Evolutionary conservation across 1,284 basidiomycete genomes (phyloP).

Genomic region (Pseudozyma flocculosa): DNA sequence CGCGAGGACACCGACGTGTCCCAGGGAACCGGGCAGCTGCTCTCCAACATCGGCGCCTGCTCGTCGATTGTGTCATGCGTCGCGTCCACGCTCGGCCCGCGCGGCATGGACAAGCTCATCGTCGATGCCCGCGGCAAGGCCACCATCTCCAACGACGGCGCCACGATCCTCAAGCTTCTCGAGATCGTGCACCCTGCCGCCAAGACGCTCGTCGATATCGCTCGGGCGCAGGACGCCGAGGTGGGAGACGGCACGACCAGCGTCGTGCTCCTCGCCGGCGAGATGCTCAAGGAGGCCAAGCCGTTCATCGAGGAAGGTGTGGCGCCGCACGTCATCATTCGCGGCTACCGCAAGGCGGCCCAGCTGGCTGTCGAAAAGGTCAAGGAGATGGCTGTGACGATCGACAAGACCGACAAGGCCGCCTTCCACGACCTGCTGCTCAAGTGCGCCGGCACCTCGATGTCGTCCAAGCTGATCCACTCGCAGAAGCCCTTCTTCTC

Average conservation of each 20-base stretch:
- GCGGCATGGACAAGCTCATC: constrained; percentile 97
- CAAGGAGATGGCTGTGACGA: constrained; percentile 82
- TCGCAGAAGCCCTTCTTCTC: constrained; percentile 99
- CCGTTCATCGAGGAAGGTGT: constrained; percentile 95
- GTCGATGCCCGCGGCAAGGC: constrained; percentile 73
- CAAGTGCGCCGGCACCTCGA: constrained; percentile 95
- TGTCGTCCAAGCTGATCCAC: constrained; percentile 99
- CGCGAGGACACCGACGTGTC: constrained; percentile 88
- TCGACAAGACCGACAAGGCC: constrained; percentile 88
- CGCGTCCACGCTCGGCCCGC: constrained; percentile 91
- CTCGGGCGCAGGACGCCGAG: constrained; percentile 95
- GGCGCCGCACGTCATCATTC: constrained; percentile 95
- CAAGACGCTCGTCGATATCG: constrained; percentile 93
- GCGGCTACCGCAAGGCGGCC: constrained; percentile 85
- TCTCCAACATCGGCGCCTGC: constrained; percentile 79
- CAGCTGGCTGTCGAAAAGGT: constrained; percentile 83
- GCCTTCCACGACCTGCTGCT: constrained; percentile 89
- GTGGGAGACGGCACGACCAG: constrained; percentile 97
- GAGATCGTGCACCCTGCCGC: constrained; percentile 98
- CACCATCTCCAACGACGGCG: constrained; percentile 96
- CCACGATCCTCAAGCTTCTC: constrained; percentile 92
- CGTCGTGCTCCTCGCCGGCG: constrained; percentile 89
- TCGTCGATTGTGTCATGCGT: constrained; percentile 53
- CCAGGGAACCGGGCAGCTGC: constrained; percentile 87
- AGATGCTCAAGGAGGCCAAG: constrained; percentile 89